These are phyloP conservation scores for Phytophthora brassicae DNA, from an alignment of 352 stramenopile genomes.

Conservation along the genomic window DNA sequence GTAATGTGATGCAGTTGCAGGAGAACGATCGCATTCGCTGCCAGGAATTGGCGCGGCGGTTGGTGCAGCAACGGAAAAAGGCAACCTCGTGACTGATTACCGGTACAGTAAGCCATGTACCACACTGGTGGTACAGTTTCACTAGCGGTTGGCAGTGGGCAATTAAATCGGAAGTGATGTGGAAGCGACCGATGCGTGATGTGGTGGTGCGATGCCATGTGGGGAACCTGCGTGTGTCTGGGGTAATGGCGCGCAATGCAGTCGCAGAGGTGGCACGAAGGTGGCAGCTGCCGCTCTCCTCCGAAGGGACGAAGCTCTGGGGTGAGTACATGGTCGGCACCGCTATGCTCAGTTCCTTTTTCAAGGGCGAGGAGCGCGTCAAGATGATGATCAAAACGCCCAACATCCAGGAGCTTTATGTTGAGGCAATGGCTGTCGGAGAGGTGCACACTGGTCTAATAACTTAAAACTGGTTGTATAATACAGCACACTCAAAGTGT, in stretches of 20 bases:
- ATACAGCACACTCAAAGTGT: background rate
- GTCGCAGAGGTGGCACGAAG: conserved; percentile 56
- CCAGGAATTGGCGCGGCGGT: conserved; percentile 44
- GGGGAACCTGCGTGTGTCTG: conserved; percentile 80
- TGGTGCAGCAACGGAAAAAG: conserved; percentile 58
- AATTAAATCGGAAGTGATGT: conserved; percentile 32
- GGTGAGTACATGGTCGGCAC: conserved; percentile 88
- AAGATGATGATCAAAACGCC: conserved; percentile 69
- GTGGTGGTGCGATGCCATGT: conserved; percentile 74
- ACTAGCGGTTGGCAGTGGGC: conserved; percentile 4
- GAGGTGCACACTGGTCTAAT: conserved; percentile 47
- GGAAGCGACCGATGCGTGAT: conserved; percentile 61
- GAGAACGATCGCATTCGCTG: conserved; percentile 63
- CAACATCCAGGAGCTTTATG: conserved; percentile 75
- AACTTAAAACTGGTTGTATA: background rate
- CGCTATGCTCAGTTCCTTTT: conserved; percentile 86
- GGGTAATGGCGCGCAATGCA: conserved; percentile 61
- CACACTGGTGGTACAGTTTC: too few relatives aligned
- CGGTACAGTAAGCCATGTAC: too few relatives aligned
- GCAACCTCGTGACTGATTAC: conserved; percentile 36
- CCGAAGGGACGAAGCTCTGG: conserved; percentile 63
- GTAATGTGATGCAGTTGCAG: conserved; percentile 58
- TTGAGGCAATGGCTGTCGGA: conserved; percentile 75
- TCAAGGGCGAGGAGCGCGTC: conserved; percentile 85
- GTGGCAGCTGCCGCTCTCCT: conserved; percentile 51